Evolutionary conservation across 331 rosid genomes (phyloP).

Genomic region (Erythrophleum ivorense): DNA sequence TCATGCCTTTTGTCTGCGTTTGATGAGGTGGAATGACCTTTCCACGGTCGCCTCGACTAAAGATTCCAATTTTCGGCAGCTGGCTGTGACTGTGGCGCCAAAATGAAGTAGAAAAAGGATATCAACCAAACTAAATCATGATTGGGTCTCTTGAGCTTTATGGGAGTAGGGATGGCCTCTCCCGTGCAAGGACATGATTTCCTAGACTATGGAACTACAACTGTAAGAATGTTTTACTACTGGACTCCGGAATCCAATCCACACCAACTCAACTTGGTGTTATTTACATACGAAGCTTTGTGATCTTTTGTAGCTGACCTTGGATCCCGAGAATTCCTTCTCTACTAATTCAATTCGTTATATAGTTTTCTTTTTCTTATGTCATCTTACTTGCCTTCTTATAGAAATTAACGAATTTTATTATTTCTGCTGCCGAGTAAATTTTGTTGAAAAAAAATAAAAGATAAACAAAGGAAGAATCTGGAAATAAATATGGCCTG

Average conservation of each 20-base stretch:
- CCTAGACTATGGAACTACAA: not conserved
- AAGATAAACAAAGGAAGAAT: not conserved
- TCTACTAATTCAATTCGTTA: too few species aligned
- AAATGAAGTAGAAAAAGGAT: not conserved
- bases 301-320: too few species aligned
- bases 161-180: not conserved
- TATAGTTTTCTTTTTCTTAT: too few species aligned
- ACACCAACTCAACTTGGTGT: too few species aligned
- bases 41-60: not conserved
- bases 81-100: not conserved
- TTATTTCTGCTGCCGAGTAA: not conserved
- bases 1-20: not conserved
- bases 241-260: not conserved
- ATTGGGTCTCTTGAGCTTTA: conserved; percentile 17
- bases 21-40: too few species aligned
- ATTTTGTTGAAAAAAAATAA: too few species aligned
- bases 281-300: too few species aligned
- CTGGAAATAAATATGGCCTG: not conserved
- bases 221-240: not conserved
- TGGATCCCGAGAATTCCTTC: too few species aligned
- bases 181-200: not conserved
- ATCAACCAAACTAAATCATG: not conserved
- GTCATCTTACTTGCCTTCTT: too few species aligned
- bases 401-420: too few species aligned
- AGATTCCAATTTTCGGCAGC: conserved; percentile 14